Conservation (phyloP, 495 filamentous ascomycete species). For the Bathelium albidoporum region DNA sequence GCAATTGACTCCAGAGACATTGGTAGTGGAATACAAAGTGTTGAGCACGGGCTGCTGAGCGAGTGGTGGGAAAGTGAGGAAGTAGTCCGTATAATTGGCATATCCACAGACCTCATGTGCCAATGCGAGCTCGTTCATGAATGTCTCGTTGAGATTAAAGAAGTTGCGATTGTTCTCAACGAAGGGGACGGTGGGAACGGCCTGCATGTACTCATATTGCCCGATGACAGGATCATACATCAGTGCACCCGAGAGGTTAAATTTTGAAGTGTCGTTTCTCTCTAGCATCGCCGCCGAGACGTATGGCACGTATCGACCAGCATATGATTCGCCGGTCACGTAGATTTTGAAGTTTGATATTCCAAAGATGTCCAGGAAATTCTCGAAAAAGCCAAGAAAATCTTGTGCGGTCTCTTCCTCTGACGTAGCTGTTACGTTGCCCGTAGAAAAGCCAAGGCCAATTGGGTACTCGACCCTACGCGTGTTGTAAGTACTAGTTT, state of each 20-base stretch:
- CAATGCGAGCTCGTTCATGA: conserved; percentile 5
- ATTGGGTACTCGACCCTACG: conserved; percentile 9
- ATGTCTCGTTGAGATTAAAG: conserved; percentile 10
- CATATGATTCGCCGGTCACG: conserved; percentile 21
- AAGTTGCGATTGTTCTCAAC: conserved; percentile 6
- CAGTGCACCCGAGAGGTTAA: conserved; percentile 10
- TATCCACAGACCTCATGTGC: conserved; percentile 7
- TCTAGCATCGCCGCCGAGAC: conserved; percentile 23
- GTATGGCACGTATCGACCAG: conserved; percentile 23
- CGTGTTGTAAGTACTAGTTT: not conserved
- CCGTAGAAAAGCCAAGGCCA: conserved; percentile 19
- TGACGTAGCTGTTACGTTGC: conserved; percentile 16
- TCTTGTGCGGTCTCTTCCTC: conserved; percentile 23
- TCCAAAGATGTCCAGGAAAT: conserved; percentile 23
- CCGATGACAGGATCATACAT: conserved; percentile 23
- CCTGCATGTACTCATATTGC: conserved; percentile 14
- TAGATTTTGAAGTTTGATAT: conserved; percentile 25
- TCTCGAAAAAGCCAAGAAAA: conserved; percentile 22
- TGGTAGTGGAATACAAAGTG: conserved; percentile 21
- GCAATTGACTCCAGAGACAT: conserved; percentile 14
- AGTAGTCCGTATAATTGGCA: conserved; percentile 9
- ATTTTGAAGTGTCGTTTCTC: conserved; percentile 14
- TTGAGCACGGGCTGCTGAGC: conserved; percentile 8
- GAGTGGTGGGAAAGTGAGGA: conserved; percentile 23
- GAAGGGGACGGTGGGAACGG: conserved; percentile 11